A percentile compares a stretch with the other conserved stretches of the same genome.
Conservation (phyloP, 805 yeast species). For the Wickerhamomyces bisporus region DNA sequence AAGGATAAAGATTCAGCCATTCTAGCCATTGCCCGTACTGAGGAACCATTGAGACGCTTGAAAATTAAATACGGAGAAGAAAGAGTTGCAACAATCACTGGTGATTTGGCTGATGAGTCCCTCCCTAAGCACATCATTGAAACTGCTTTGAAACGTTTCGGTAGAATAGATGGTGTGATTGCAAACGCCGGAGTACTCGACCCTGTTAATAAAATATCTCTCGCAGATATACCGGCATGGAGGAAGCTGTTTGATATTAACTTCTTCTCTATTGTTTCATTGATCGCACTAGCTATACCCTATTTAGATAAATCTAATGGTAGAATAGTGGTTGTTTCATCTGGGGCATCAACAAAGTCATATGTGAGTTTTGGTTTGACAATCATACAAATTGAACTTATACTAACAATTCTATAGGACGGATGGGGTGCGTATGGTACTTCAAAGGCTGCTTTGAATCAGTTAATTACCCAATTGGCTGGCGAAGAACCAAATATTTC, state of each 20-base stretch:
- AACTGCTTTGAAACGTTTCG: constrained; percentile 43
- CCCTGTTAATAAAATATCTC: constrained; percentile 59
- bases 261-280: constrained; percentile 65
- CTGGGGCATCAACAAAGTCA: constrained; percentile 74
- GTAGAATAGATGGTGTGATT: constrained; percentile 56
- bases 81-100: constrained; percentile 47
- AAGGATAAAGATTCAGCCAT: constrained; percentile 35
- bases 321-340: constrained; percentile 70
- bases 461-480: constrained; percentile 61
- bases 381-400: neutral
- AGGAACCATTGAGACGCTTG: constrained; percentile 38
- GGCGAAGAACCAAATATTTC: constrained; percentile 59
- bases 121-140: constrained; percentile 36
- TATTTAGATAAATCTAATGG: constrained; percentile 53
- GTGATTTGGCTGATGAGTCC: constrained; percentile 50
- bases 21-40: constrained; percentile 71
- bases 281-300: constrained; percentile 53
- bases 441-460: constrained; percentile 88
- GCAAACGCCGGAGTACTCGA: constrained; percentile 82
- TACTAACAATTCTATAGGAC: constrained; percentile 23
- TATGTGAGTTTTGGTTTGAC: constrained; percentile 29
- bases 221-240: constrained; percentile 56
- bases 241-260: constrained; percentile 65
- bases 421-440: constrained; percentile 94
- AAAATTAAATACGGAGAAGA: constrained; percentile 40